phyloP scores from a whole-genome alignment of 2,329 filamentous ascomycete genomes.

The Talaromyces islandicus region DNA sequence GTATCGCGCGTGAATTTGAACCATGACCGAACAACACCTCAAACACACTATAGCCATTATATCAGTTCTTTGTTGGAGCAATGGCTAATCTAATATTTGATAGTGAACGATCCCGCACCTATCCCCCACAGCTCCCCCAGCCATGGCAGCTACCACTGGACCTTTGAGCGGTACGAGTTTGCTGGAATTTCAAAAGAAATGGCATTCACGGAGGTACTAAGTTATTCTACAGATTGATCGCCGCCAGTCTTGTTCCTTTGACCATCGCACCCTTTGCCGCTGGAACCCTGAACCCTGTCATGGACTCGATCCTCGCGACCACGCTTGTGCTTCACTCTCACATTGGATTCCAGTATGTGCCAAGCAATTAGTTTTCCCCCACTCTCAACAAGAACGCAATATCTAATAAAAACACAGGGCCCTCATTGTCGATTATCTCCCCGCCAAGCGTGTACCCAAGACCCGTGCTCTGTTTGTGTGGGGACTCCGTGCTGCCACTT shows the following conservation, averaged over 20 bases:
- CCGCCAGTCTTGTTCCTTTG: constrained; percentile 75
- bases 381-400: neutral
- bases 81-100: neutral
- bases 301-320: constrained; percentile 80
- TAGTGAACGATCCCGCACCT: constrained; percentile 80
- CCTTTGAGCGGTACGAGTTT: constrained; percentile 65
- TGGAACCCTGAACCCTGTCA: constrained; percentile 80
- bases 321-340: constrained; percentile 87
- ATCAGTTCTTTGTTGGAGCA: neutral
- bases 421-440: constrained; percentile 87
- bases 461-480: constrained; percentile 64
- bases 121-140: constrained; percentile 66
- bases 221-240: constrained; percentile 55
- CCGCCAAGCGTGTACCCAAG: constrained; percentile 62
- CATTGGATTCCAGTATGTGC: constrained; percentile 76
- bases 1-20: neutral
- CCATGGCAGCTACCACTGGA: constrained; percentile 98
- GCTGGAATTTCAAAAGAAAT: neutral
- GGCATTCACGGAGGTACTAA: neutral
- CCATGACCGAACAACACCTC: neutral
- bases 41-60: neutral
- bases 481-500: constrained; percentile 71
- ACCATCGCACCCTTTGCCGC: constrained; percentile 87
- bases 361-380: neutral
- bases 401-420: constrained; percentile 38